These are phyloP conservation scores for Fusarium veterinarium DNA, from an alignment of 2,329 filamentous ascomycete species.

Conservation along the genomic window DNA sequence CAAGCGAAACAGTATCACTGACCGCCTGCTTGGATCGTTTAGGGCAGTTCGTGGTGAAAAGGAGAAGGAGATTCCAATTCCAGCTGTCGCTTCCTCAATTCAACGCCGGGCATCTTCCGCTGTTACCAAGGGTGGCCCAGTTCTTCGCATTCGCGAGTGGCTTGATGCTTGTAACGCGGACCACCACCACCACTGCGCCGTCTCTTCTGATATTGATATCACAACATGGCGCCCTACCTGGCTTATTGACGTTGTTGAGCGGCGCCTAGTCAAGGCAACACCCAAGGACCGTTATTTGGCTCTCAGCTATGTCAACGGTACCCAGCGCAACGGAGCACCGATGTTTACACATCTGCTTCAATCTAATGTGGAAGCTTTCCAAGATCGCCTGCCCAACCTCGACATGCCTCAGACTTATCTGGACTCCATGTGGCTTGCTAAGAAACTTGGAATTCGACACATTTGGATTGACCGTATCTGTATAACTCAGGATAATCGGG, in stretches of 20 bases:
- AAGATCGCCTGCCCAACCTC: slow-evolving; percentile 51
- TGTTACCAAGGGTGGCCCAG: slow-evolving; percentile 49
- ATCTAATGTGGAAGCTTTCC: slow-evolving; percentile 52
- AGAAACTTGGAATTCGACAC: slow-evolving; percentile 56
- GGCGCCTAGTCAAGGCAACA: slow-evolving; percentile 53
- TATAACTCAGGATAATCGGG: slow-evolving; percentile 58
- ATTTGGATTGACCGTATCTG: slow-evolving; percentile 61
- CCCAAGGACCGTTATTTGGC: slow-evolving; percentile 56
- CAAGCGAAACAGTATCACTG: slow-evolving; percentile 57
- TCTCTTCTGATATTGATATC: slow-evolving; percentile 38
- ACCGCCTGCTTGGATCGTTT: slow-evolving; percentile 52
- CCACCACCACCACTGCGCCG: slow-evolving; percentile 55
- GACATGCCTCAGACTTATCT: slow-evolving; percentile 56
- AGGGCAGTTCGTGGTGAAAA: slow-evolving; percentile 47
- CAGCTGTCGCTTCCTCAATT: slow-evolving; percentile 37
- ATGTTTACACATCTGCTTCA: slow-evolving; percentile 49
- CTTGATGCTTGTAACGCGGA: slow-evolving; percentile 57
- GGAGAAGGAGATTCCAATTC: slow-evolving; percentile 34
- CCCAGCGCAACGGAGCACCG: slow-evolving; percentile 44
- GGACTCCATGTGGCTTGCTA: slow-evolving; percentile 59
- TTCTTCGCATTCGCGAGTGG: slow-evolving; percentile 56
- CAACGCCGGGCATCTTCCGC: slow-evolving; percentile 49
- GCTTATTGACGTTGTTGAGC: slow-evolving; percentile 56
- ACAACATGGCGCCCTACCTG: slow-evolving; percentile 55
- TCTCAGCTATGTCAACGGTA: slow-evolving; percentile 60